Base-by-base conservation (phyloP, 768 basidiomycete species). In the Pleurotus platypus region DNA sequence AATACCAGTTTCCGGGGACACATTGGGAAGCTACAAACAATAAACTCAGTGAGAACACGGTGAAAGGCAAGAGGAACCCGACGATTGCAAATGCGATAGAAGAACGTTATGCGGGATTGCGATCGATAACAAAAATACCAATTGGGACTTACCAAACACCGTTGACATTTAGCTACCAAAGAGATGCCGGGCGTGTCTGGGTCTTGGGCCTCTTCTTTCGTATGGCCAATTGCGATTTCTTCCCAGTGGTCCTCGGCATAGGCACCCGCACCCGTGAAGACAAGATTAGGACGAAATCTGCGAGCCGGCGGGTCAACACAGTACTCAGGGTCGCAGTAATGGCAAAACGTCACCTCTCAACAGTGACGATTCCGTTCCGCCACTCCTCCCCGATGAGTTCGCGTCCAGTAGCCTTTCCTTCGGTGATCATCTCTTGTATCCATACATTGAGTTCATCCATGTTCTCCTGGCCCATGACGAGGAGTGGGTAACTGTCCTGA, bases 221-320 rank as follows among this genome's bases (percentile, higher is more conserved):
- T 54, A 54, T 54, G 51, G 24, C 79, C 78, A 62, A 89, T 77
- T 3, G 68, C 61, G 39, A 91, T 78, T 66, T 84, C 82, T 58
- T 82, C 79, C 80, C 87, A 84, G 38, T 74, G 67, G 62, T 92
- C 90, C 66, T 92, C 90, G 8, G 82, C 78, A 66, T 89, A 92
- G 4, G 89, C 81, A 3, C 77, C 78, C 1, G 80, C 86, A 15
- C 90, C 90, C 55, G 72, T 72, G 61, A 91, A 67, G 5, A 91
- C 79, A 50, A 92, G 84, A 64, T 92, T 92, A 0, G 90, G 89
- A 49, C 90, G 73, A 72, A 90, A 92, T 63, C 89, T 90, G 62
- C 18, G 42, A 55, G 30, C 30, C 30, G 30, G 30, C 16, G 12
- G 22, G 35, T 46, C 39, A 46, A 4, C 8, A 35, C 9, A 35